A percentile compares a stretch with the other conserved stretches of the same genome.
Evolutionary conservation across 441 rosid species (phyloP).

Genomic region (Adansonia rubrostipa): DNA sequence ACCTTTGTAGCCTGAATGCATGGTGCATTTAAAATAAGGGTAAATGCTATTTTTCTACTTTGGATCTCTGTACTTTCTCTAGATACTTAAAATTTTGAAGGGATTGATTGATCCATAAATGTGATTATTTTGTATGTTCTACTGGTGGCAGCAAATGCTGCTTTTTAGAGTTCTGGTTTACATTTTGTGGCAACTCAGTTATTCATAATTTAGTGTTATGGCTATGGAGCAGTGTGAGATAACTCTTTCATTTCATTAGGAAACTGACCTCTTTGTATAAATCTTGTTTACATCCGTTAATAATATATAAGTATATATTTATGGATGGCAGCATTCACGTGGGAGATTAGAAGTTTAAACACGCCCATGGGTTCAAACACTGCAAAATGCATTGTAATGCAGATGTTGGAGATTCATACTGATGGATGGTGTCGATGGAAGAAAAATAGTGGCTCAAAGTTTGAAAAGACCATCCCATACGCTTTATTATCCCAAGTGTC

Average conservation of each 20-base stretch:
- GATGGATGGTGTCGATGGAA: constrained; percentile 88
- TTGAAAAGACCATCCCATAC: constrained; percentile 81
- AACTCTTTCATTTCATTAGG: constrained; percentile 15
- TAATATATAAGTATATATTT: constrained; percentile 21
- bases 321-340: constrained; percentile 79
- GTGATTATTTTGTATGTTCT: constrained; percentile 7
- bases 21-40: constrained; percentile 15
- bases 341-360: constrained; percentile 88
- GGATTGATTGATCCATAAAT: constrained; percentile 15
- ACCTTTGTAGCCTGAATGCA: constrained; percentile 18
- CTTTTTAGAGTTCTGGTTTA: constrained; percentile 12
- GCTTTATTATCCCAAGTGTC: constrained; percentile 91
- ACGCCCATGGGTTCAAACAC: constrained; percentile 67
- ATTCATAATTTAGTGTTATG: constrained; percentile 1
- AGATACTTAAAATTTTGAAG: neutral
- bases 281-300: constrained; percentile 20
- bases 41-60: constrained; percentile 14
- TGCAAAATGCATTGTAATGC: constrained; percentile 80
- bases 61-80: constrained; percentile 18
- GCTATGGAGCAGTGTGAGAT: neutral
- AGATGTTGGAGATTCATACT: constrained; percentile 82
- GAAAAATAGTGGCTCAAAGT: constrained; percentile 72
- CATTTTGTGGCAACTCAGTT: neutral
- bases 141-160: constrained; percentile 4
- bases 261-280: constrained; percentile 14